Conservation (phyloP, 768 basidiomycete genomes). For the Leccinum olivaceopallidum region DNA sequence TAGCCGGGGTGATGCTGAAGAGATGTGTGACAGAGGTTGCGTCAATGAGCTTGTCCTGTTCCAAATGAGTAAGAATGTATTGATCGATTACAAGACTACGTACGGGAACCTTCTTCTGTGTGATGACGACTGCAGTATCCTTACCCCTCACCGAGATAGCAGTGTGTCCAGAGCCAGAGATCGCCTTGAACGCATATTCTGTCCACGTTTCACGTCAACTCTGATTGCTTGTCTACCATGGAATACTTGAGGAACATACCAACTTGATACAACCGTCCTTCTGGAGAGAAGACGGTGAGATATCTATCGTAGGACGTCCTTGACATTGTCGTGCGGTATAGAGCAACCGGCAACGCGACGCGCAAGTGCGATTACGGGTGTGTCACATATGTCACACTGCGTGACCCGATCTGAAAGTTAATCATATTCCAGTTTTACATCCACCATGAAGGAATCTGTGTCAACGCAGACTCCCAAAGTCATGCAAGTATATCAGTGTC, state of each 20-base stretch:
- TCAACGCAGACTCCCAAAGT: slow-evolving; percentile 80
- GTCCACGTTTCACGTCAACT: slow-evolving; percentile 15
- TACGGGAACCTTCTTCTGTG: slow-evolving; percentile 98
- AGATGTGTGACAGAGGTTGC: slow-evolving; percentile 92
- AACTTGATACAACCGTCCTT: slow-evolving; percentile 98
- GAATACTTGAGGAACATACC: slow-evolving; percentile 50
- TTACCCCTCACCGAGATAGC: slow-evolving; percentile 91
- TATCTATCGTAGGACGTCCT: slow-evolving; percentile 95
- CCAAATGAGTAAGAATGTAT: not conserved
- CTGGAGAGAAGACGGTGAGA: slow-evolving; percentile 95
- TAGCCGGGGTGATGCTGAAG: slow-evolving; percentile 93
- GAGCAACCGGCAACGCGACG: slow-evolving; percentile 51
- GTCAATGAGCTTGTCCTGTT: slow-evolving; percentile 95
- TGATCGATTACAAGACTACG: slow-evolving; percentile 33
- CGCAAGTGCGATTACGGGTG: slow-evolving; percentile 44
- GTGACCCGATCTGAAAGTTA: slow-evolving; percentile 3
- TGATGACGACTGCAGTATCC: slow-evolving; percentile 94
- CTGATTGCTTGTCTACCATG: not conserved
- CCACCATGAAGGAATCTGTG: slow-evolving; percentile 73
- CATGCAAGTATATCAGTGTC: slow-evolving; percentile 50
- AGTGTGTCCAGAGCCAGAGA: slow-evolving; percentile 95
- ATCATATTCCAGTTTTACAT: not conserved
- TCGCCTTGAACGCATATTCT: slow-evolving; percentile 99
- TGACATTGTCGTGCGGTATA: slow-evolving; percentile 68
- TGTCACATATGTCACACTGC: slow-evolving; percentile 34